phyloP scores from a whole-genome alignment of 2,329 filamentous ascomycete species.

The Cladosporium sp. region DNA sequence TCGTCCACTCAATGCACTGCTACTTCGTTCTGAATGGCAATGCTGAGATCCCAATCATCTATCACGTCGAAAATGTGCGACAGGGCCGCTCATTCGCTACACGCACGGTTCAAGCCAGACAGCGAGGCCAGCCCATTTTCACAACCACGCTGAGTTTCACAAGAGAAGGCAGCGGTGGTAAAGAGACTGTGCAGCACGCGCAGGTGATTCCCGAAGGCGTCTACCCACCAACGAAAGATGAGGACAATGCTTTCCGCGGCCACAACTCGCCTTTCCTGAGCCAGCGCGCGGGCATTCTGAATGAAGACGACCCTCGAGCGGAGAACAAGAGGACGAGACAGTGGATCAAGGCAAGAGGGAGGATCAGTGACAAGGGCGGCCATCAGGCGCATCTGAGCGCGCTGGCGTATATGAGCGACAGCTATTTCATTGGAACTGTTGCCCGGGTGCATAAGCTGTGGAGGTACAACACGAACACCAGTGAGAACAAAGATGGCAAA shows the following conservation, averaged over 20 bases:
- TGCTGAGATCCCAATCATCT: constrained; percentile 78
- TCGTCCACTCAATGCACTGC: constrained; percentile 95
- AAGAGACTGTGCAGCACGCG: constrained; percentile 61
- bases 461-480: constrained; percentile 53
- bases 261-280: constrained; percentile 54
- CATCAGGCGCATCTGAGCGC: constrained; percentile 79
- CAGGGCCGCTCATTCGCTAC: constrained; percentile 88
- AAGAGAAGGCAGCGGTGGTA: constrained; percentile 57
- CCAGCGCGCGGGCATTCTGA: constrained; percentile 53
- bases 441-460: constrained; percentile 75
- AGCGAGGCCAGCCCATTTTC: constrained; percentile 85
- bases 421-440: constrained; percentile 88
- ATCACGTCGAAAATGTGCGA: constrained; percentile 90
- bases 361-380: constrained; percentile 68
- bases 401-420: constrained; percentile 89
- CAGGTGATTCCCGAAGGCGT: constrained; percentile 47
- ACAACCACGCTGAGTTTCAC: constrained; percentile 92
- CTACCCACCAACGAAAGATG: constrained; percentile 33
- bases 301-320: constrained; percentile 50
- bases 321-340: constrained; percentile 61
- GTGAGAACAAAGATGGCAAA: constrained; percentile 16
- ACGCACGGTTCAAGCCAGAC: constrained; percentile 90
- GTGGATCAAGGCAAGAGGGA: constrained; percentile 72
- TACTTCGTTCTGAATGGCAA: constrained; percentile 95
- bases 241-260: constrained; percentile 30